phyloP scores from a whole-genome alignment of 1,139 yeast species.

The Candida glucosophila region DNA sequence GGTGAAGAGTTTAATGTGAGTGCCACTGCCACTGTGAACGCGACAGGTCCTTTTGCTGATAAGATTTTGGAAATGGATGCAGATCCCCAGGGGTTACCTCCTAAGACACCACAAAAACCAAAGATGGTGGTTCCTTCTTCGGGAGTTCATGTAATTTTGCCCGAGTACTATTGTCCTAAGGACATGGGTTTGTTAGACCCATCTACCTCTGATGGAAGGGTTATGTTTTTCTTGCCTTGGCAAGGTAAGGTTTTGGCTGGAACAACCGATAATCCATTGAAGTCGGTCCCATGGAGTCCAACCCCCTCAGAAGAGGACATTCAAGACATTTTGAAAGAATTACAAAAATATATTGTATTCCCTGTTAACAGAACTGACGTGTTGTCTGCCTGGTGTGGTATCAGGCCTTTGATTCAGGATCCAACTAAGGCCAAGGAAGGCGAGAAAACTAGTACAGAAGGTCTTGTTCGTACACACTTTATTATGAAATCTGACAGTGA shows the following conservation, averaged over 20 bases:
- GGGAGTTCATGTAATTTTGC: constrained; percentile 89
- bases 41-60: constrained; percentile 94
- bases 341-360: constrained; percentile 83
- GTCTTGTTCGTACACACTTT: constrained; percentile 84
- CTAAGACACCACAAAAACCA: constrained; percentile 38
- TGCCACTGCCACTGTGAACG: constrained; percentile 77
- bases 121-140: constrained; percentile 90
- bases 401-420: constrained; percentile 88
- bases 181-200: constrained; percentile 89
- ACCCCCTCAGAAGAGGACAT: constrained; percentile 85
- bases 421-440: constrained; percentile 54
- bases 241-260: constrained; percentile 96
- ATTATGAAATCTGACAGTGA: constrained; percentile 66
- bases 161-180: constrained; percentile 86
- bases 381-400: constrained; percentile 94
- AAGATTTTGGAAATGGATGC: constrained; percentile 80
- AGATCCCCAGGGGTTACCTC: constrained; percentile 57
- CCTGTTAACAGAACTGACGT: constrained; percentile 88
- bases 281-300: constrained; percentile 74
- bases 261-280: constrained; percentile 82
- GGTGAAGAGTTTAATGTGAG: constrained; percentile 50
- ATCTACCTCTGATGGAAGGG: constrained; percentile 90
- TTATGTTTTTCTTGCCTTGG: constrained; percentile 96
- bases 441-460: constrained; percentile 52
- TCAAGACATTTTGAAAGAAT: constrained; percentile 76